phyloP scores from a whole-genome alignment of 192 early-diverging fungal genomes.

The Coemansia sp. region DNA sequence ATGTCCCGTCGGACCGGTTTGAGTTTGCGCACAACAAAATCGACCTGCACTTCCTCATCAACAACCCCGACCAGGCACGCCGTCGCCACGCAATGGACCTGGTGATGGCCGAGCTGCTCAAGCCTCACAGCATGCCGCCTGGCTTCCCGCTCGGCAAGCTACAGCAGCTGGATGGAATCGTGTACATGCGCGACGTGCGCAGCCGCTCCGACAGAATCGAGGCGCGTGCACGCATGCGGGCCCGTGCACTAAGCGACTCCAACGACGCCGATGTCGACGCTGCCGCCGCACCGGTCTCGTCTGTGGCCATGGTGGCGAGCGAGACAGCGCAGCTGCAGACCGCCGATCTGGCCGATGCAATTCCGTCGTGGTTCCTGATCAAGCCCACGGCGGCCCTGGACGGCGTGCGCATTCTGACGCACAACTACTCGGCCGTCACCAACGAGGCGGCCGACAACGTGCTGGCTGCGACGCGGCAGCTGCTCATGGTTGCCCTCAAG shows the following conservation, averaged over 20 bases:
- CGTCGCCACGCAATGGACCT: conserved; percentile 37
- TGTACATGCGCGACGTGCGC: conserved; percentile 50
- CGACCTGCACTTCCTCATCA: conserved; percentile 31
- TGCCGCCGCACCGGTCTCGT: no score
- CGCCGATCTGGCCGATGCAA: conserved; percentile 31
- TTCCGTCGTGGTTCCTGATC: conserved; percentile 53
- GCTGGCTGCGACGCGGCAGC: conserved; percentile 48
- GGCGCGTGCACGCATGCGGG: conserved; percentile 28
- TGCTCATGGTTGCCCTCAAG: conserved; percentile 41
- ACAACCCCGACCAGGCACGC: conserved; percentile 20
- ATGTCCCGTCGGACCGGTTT: conserved; percentile 33
- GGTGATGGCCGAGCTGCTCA: conserved; percentile 41
- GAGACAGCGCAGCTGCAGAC: background rate
- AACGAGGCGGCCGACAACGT: conserved; percentile 42
- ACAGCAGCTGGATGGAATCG: conserved; percentile 27
- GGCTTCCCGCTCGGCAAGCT: conserved; percentile 32
- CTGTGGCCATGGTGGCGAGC: no score
- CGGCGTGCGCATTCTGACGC: conserved; percentile 49
- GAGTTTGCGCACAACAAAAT: conserved; percentile 52
- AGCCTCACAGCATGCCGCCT: conserved; percentile 10
- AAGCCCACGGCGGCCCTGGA: conserved; percentile 36
- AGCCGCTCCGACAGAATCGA: conserved; percentile 41
- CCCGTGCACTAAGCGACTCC: conserved; percentile 20
- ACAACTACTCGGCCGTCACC: conserved; percentile 50
- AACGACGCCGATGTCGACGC: conserved; percentile 13